Evolutionary conservation across 1,139 yeast species (phyloP).

Genomic region (Kodamaea derodonti): DNA sequence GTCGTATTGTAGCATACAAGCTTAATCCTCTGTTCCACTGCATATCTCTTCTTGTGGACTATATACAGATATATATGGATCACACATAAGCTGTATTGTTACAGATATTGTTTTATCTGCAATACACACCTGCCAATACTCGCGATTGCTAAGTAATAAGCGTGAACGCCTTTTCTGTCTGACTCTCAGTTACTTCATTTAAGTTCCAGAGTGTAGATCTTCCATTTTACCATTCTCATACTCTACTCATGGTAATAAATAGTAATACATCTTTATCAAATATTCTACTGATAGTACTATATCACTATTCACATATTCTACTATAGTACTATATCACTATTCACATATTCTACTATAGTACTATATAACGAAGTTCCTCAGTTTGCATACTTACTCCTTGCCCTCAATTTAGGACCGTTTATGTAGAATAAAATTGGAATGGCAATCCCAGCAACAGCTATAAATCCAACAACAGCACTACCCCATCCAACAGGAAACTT

Average conservation of each 20-base stretch:
- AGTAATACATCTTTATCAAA: background rate
- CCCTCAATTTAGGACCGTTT: constrained; percentile 48
- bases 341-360: background rate
- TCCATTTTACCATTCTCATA: background rate
- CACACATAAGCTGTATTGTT: too few species aligned
- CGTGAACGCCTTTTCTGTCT: too few species aligned
- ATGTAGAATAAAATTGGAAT: constrained; percentile 47
- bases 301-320: too few species aligned
- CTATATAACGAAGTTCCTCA: constrained; percentile 1
- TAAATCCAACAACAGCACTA: constrained; percentile 43
- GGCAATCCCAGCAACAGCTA: constrained; percentile 37
- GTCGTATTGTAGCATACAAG: too few species aligned
- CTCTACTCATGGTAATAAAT: background rate
- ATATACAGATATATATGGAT: too few species aligned
- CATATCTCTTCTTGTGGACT: too few species aligned
- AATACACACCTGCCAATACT: too few species aligned
- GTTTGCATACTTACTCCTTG: constrained; percentile 40
- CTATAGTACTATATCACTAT: background rate
- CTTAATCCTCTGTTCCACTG: too few species aligned
- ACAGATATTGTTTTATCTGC: too few species aligned
- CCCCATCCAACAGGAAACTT: constrained; percentile 59
- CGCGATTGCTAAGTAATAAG: too few species aligned
- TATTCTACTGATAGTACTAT: background rate
- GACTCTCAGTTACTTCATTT: too few species aligned
- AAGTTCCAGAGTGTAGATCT: background rate